Evolutionary conservation across 371 early-diverging fungal genomes (phyloP).

Genomic region (Mortierella sp.): DNA sequence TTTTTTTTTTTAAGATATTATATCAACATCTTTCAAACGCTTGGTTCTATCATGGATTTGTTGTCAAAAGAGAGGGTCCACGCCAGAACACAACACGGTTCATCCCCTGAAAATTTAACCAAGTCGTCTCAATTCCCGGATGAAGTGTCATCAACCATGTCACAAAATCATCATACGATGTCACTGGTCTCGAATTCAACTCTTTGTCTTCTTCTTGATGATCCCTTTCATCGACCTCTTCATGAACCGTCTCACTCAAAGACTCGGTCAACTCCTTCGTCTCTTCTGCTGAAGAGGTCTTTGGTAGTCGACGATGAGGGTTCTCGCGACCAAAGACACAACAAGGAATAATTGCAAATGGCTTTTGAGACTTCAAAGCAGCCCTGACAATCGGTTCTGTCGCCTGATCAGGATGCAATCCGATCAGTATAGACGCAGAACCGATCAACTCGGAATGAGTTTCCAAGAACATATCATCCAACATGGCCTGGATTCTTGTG

Average conservation of each 20-base stretch:
- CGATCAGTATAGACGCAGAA: conserved; percentile 55
- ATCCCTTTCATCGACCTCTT: not conserved
- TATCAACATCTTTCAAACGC: no score
- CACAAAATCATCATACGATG: conserved; percentile 51
- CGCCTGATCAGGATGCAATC: conserved; percentile 70
- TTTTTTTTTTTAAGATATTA: no score
- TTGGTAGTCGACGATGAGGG: conserved; percentile 53
- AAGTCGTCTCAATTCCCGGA: conserved; percentile 56
- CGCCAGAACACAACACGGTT: conserved; percentile 66
- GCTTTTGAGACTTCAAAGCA: conserved; percentile 57
- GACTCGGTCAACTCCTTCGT: not conserved
- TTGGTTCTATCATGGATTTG: not conserved
- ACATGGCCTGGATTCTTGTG: conserved; percentile 49
- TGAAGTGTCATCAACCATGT: conserved; percentile 41
- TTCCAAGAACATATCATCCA: conserved; percentile 58
- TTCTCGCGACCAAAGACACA: conserved; percentile 69
- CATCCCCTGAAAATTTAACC: conserved; percentile 68
- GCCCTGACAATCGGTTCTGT: conserved; percentile 67
- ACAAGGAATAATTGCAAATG: conserved; percentile 71
- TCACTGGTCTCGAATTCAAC: conserved; percentile 32
- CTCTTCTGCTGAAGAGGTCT: not conserved
- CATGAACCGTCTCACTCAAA: not conserved
- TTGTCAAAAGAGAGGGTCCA: conserved; percentile 10
- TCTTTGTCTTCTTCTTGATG: not conserved
- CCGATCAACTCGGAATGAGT: conserved; percentile 46